Base-by-base conservation (phyloP, 2,329 filamentous ascomycete genomes). In the Ophiocordyceps sinensis region DNA sequence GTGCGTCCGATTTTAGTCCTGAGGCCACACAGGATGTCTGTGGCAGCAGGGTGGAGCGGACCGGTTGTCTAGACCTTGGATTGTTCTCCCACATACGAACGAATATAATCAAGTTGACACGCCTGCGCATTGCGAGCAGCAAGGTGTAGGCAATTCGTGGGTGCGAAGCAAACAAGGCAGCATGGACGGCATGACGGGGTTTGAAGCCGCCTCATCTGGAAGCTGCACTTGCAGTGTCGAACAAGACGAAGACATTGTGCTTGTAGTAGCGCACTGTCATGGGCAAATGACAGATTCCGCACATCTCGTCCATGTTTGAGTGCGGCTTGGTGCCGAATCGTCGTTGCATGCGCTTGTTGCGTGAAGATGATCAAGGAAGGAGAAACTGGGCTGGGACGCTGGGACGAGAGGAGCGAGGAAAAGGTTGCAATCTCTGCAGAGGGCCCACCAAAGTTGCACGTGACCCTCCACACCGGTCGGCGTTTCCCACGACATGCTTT, bases 31-130 rank as follows among this genome's bases (percentile, higher is more conserved):
- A 60, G 30, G 50, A 44, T 49, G 45, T 71, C 67, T 63, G 69
- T 72, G 66, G 62, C 65, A 70, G 63, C 73, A 74, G 74, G 74
- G 74, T 77, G 74, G 74, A 78, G 68, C 64, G 69, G 73, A 75
- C 72, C 56, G 74, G 74, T 71, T 77, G 74, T 78, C 74, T 77
- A 77, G 73, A 71, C 74, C 73, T 68, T 59, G 61, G 63, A 55
- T 76, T 69, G 53, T 67, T 77, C 71, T 77, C 70, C 73, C 74
- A 77, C 72, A 58, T 72, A 70, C 70, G 71, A 76, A 66, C 63
- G 63, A 66, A 53, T 67, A 64, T 58, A 61, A 61, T 58, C 55
- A 71, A 73, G 67, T 73, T 75, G 64, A 75, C 73, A 71, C 65
- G 61, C 66, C 60, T 64, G 70, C 67, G 70, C 68, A 77, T 65